Percentiles rank a stretch among this genome's conserved stretches.
phyloP scores from a whole-genome alignment of 2,329 filamentous ascomycete species.

The Xylariaceae sp. region DNA sequence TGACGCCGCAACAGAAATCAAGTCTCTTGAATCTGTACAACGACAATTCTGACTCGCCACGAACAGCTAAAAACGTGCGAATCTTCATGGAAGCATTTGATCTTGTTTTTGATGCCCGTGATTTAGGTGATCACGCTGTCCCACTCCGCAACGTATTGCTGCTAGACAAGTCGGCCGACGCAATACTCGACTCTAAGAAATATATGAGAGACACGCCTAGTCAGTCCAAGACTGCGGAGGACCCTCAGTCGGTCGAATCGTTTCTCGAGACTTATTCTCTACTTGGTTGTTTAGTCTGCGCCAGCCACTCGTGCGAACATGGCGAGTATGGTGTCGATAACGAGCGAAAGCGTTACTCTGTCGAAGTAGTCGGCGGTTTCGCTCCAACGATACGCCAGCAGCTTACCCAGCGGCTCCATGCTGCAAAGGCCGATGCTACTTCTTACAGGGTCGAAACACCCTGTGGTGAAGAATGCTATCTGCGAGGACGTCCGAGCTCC shows the following conservation, averaged over 20 bases:
- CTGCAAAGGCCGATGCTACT: conserved; percentile 6
- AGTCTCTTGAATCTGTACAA: conserved; percentile 48
- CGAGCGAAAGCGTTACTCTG: conserved; percentile 50
- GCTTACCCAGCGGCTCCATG: conserved; percentile 22
- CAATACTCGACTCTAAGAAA: conserved; percentile 51
- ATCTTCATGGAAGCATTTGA: conserved; percentile 57
- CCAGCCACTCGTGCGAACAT: conserved; percentile 58
- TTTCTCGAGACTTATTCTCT: conserved; percentile 52
- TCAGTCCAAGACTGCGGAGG: conserved; percentile 35
- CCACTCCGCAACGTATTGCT: conserved; percentile 50
- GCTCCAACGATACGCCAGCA: conserved; percentile 34
- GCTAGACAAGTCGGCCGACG: conserved; percentile 52
- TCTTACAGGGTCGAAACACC: conserved; percentile 35
- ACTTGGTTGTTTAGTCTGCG: conserved; percentile 56
- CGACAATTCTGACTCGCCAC: conserved; percentile 40
- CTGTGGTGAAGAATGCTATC: conserved; percentile 42
- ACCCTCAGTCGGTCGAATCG: conserved; percentile 41
- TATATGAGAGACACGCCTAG: conserved; percentile 45
- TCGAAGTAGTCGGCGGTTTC: conserved; percentile 41
- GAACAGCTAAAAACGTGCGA: conserved; percentile 41
- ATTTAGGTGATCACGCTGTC: conserved; percentile 38
- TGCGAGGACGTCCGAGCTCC: conserved; percentile 33
- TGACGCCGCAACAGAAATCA: conserved; percentile 53
- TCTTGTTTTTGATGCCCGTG: conserved; percentile 45
- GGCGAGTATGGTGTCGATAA: conserved; percentile 54